Evolutionary conservation across 345 rosid genomes (phyloP).

Genomic region (Acer saccharum): DNA sequence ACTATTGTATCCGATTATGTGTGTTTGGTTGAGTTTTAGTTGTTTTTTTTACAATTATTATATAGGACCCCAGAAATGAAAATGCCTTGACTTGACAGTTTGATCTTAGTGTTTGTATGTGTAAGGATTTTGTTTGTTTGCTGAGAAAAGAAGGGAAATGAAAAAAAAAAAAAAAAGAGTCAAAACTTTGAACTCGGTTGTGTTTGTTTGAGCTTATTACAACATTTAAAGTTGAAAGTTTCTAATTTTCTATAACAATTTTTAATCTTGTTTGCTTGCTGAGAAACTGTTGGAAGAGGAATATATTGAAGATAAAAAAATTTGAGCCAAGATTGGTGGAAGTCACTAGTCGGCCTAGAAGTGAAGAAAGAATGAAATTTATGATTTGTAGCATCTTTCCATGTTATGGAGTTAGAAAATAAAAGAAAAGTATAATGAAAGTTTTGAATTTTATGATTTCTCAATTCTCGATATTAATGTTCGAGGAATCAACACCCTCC

Average conservation of each 20-base stretch:
- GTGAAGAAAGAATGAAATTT: neutral
- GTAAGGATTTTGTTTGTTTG: conserved; percentile 7
- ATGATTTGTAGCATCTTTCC: neutral
- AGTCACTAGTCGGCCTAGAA: neutral
- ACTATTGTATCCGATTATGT: neutral
- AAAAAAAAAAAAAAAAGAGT: neutral
- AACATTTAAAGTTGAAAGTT: neutral
- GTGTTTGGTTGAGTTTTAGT: neutral
- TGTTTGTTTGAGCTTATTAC: neutral
- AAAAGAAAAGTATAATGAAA: neutral
- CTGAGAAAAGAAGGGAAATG: conserved; percentile 3
- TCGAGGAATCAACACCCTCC: neutral
- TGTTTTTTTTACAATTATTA: neutral
- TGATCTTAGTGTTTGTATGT: conserved; percentile 1
- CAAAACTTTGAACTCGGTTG: neutral
- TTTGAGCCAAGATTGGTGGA: neutral
- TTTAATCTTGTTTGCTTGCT: no score
- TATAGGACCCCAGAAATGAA: neutral
- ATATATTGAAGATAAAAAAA: no score
- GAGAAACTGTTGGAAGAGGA: no score
- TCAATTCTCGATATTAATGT: neutral
- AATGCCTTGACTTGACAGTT: neutral
- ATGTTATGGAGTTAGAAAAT: neutral
- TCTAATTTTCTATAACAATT: neutral
- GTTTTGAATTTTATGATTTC: neutral